phyloP scores from a whole-genome alignment of 2,329 filamentous ascomycete species.

The Alternaria incomplexa region DNA sequence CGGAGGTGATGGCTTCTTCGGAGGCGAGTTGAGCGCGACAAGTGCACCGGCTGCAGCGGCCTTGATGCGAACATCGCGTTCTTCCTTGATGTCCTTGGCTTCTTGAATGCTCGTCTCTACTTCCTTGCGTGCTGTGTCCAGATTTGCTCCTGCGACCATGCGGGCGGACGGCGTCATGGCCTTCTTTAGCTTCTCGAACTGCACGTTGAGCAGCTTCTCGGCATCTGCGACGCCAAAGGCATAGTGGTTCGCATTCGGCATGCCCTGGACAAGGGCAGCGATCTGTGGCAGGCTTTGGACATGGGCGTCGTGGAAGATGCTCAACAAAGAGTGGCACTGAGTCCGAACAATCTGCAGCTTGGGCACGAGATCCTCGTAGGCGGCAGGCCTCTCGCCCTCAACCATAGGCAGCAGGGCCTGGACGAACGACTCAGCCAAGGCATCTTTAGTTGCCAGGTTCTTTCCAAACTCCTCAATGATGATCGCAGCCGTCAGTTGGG shows the following conservation, averaged over 20 bases:
- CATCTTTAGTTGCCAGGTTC: slow-evolving; percentile 49
- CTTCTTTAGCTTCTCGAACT: slow-evolving; percentile 89
- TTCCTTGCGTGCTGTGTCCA: slow-evolving; percentile 77
- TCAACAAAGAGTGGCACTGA: slow-evolving; percentile 87
- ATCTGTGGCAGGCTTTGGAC: slow-evolving; percentile 73
- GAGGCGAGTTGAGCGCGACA: slow-evolving; percentile 83
- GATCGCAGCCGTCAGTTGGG: slow-evolving; percentile 82
- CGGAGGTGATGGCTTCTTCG: slow-evolving; percentile 89
- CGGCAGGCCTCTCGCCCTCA: slow-evolving; percentile 78
- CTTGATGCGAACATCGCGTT: slow-evolving; percentile 83
- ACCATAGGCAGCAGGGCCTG: slow-evolving; percentile 74
- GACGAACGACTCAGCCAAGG: slow-evolving; percentile 66
- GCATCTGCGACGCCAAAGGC: slow-evolving; percentile 89
- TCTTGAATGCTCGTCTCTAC: slow-evolving; percentile 77
- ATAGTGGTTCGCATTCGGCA: slow-evolving; percentile 86
- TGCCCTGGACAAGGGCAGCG: slow-evolving; percentile 91
- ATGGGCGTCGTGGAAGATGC: slow-evolving; percentile 79
- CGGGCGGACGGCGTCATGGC: slow-evolving; percentile 86
- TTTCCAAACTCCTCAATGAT: slow-evolving; percentile 89
- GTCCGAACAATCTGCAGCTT: slow-evolving; percentile 88
- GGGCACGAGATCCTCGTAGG: slow-evolving; percentile 89
- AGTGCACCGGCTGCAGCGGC: slow-evolving; percentile 86
- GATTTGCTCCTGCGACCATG: slow-evolving; percentile 78
- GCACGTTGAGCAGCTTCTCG: slow-evolving; percentile 82
- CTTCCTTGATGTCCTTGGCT: slow-evolving; percentile 77